Base-by-base conservation (phyloP, 2,329 filamentous ascomycete genomes). In the Pseudocercospora vitis region DNA sequence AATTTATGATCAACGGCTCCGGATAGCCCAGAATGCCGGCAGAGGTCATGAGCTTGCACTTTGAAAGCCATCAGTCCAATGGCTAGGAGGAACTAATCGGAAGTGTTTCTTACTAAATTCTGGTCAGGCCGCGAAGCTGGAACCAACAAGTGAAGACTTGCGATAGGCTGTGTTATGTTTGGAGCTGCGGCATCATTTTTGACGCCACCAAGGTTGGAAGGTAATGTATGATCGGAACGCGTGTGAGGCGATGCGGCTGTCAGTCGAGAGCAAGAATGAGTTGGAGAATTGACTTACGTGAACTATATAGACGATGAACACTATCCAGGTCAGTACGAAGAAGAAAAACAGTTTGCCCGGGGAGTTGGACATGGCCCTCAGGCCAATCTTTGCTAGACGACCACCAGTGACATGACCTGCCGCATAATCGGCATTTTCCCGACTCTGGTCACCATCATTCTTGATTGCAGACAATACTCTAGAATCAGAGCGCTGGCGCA, bases 11-110 rank as follows among this genome's bases (percentile, higher is more conserved):
- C 9, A 60, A 56, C 4, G 65, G 63, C 21, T 53, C 54, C 0
- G 65, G 63, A 52, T 65, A 66, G 28, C 61, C 61, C 5, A 63
- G 46, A 14, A 65, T 58, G 5, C 55, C 61, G 9, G 59, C 60
- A 16, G 57, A 62, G 29, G 65, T 42, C 24, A 67, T 48, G 14
- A 59, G 49, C 49, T 65, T 67, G 57, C 63, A 66, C n/a, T n/a
- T n/a, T n/a, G n/a, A n/a, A n/a, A n/a, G n/a, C n/a, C n/a, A n/a
- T n/a, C n/a, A n/a, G n/a, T n/a, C n/a, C n/a, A n/a, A n/a, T n/a
- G n/a, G n/a, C n/a, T n/a, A n/a, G n/a, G n/a, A n/a, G n/a, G n/a
- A n/a, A n/a, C n/a, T n/a, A n/a, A n/a, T n/a, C n/a, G n/a, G n/a
- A n/a, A n/a, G n/a, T n/a, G n/a, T n/a, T n/a, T n/a, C n/a, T n/a